Evolutionary conservation across 73 alveolate genomes (phyloP).

Genomic region (Breviolum minutum): DNA sequence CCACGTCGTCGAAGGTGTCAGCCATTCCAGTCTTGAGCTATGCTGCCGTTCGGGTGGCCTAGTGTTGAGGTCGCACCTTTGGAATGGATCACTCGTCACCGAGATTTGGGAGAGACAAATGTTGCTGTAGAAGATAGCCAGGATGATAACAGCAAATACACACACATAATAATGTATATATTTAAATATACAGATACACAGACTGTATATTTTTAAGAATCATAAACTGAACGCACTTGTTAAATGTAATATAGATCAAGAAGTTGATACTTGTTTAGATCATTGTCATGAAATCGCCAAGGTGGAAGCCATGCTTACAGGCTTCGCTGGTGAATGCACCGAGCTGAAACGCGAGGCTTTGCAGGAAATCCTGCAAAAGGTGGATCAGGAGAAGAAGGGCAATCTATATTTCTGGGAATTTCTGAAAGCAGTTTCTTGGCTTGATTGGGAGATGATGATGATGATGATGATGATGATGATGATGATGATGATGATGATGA

Average conservation of each 20-base stretch:
- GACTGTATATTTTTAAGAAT: too few relatives aligned
- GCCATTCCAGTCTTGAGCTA: conserved; percentile 41
- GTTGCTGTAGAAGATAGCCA: too few relatives aligned
- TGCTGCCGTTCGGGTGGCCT: neutral
- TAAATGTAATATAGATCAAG: too few relatives aligned
- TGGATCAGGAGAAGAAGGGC: conserved; percentile 58
- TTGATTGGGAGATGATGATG: neutral
- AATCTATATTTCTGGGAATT: conserved; percentile 40
- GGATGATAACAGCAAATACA: too few relatives aligned
- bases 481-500: too few relatives aligned
- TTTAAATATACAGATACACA: too few relatives aligned
- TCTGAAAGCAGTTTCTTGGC: conserved; percentile 6
- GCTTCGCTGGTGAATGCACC: conserved; percentile 21
- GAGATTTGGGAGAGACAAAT: too few relatives aligned
- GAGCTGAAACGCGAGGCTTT: conserved; percentile 2
- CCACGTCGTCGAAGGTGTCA: conserved; percentile 4
- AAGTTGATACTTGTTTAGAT: too few relatives aligned
- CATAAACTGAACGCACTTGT: too few relatives aligned
- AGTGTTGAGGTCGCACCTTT: neutral
- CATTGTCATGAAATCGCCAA: neutral
- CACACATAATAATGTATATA: too few relatives aligned
- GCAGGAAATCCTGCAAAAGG: neutral
- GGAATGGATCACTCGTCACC: neutral
- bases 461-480: too few relatives aligned
- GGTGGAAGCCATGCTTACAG: conserved; percentile 43